Conservation (phyloP, 768 basidiomycete species). For the Fomitopsis pulvina region DNA sequence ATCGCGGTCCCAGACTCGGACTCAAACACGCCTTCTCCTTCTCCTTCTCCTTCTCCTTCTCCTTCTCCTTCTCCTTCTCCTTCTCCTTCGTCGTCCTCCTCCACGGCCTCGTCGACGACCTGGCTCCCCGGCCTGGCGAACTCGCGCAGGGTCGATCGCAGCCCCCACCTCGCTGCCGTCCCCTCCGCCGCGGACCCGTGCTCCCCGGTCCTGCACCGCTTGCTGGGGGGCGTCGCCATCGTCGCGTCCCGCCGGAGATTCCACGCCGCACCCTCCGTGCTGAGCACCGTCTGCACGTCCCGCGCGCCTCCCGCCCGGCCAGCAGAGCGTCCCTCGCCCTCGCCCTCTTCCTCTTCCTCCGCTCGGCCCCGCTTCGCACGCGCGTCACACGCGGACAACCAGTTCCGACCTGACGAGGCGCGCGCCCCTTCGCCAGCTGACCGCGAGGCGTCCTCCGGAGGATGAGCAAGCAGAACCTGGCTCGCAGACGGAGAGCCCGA, state of each 20-base stretch:
- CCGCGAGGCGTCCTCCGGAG: background rate
- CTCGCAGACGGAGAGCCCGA: background rate
- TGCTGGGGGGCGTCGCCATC: conserved; percentile 25
- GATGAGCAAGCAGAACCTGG: background rate
- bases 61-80: no score
- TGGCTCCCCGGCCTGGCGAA: conserved; percentile 50
- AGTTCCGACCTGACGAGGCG: background rate
- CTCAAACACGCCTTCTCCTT: conserved; percentile 13
- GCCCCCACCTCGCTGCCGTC: conserved; percentile 21
- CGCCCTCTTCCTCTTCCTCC: background rate
- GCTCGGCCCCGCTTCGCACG: background rate
- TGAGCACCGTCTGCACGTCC: conserved; percentile 38
- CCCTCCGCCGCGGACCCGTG: conserved; percentile 3
- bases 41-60: conserved; percentile 6
- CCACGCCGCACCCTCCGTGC: conserved; percentile 49
- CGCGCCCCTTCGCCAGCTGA: background rate
- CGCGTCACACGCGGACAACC: background rate
- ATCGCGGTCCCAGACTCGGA: no score
- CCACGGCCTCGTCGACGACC: conserved; percentile 15
- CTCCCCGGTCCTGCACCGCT: conserved; percentile 23
- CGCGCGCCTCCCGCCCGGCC: conserved; percentile 4
- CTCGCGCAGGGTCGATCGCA: conserved; percentile 42
- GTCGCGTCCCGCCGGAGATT: conserved; percentile 23
- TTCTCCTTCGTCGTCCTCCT: conserved; percentile 18
- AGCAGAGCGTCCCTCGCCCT: background rate